phyloP scores from a whole-genome alignment of 345 rosid species.

The Syzygium grande region DNA sequence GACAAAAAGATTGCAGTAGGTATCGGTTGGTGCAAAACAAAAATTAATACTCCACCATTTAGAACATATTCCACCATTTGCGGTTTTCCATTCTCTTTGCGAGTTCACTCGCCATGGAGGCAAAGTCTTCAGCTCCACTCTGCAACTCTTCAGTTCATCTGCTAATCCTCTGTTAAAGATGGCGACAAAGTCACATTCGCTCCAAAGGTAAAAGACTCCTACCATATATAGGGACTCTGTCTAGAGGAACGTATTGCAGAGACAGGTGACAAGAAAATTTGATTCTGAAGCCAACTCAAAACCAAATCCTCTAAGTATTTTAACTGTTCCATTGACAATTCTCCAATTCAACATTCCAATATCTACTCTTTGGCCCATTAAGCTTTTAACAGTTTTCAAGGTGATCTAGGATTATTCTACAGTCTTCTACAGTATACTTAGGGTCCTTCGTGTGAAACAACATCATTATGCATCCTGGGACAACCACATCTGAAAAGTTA shows the following conservation, averaged over 20 bases:
- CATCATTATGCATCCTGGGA: background rate
- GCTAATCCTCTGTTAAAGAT: slow-evolving; percentile 41
- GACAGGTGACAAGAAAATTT: background rate
- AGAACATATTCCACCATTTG: slow-evolving; percentile 61
- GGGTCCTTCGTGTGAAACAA: background rate
- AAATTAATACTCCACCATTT: background rate
- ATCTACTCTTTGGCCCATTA: background rate
- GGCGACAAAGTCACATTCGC: background rate
- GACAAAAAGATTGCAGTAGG: background rate
- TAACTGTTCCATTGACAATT: background rate
- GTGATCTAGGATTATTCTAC: background rate
- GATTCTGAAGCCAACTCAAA: background rate
- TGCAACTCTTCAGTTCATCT: slow-evolving; percentile 73
- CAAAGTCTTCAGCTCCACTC: slow-evolving; percentile 67
- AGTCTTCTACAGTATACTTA: background rate
- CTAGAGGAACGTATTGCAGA: background rate
- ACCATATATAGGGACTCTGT: background rate
- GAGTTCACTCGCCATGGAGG: slow-evolving; percentile 68
- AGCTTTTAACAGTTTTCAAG: background rate
- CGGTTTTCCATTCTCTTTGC: slow-evolving; percentile 82
- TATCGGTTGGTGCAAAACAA: background rate
- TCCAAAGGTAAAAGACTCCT: background rate
- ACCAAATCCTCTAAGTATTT: background rate
- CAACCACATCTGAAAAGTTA: background rate
- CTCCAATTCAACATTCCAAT: background rate